Percentiles rank a stretch among this genome's conserved stretches.
Conservation (phyloP, 306 rosid species). For the Sindora glabra region DNA sequence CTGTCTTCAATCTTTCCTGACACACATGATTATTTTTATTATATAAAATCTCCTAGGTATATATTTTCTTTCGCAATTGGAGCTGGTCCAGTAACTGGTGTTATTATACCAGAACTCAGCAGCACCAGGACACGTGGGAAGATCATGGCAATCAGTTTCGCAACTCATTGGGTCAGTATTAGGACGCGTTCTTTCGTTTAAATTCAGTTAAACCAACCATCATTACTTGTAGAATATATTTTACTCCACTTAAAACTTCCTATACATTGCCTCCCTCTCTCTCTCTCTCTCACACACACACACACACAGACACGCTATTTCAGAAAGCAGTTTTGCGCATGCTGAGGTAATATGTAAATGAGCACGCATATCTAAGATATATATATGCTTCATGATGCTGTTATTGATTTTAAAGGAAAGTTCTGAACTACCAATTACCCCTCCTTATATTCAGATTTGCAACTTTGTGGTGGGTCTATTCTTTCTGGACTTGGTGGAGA, state of each 20-base stretch:
- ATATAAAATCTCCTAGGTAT: slow-evolving; percentile 41
- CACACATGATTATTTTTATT: no score
- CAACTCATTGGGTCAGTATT: slow-evolving; percentile 72
- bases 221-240: background rate
- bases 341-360: background rate
- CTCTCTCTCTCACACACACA: background rate
- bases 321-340: background rate
- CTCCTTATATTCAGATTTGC: slow-evolving; percentile 45
- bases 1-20: background rate
- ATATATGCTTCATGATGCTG: background rate
- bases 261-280: background rate
- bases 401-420: background rate
- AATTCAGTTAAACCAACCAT: background rate
- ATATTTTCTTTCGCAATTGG: slow-evolving; percentile 79
- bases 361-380: background rate
- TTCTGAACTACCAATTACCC: background rate
- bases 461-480: slow-evolving; percentile 83
- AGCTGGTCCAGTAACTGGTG: slow-evolving; percentile 90
- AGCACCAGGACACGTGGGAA: slow-evolving; percentile 77
- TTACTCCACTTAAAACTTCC: background rate
- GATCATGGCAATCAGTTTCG: slow-evolving; percentile 82
- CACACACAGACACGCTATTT: no score
- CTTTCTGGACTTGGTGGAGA: slow-evolving; percentile 76
- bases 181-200: background rate
- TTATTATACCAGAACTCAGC: slow-evolving; percentile 86